Base-by-base conservation (phyloP, 2,329 filamentous ascomycete genomes). In the Orbilia blumenaviensis region DNA sequence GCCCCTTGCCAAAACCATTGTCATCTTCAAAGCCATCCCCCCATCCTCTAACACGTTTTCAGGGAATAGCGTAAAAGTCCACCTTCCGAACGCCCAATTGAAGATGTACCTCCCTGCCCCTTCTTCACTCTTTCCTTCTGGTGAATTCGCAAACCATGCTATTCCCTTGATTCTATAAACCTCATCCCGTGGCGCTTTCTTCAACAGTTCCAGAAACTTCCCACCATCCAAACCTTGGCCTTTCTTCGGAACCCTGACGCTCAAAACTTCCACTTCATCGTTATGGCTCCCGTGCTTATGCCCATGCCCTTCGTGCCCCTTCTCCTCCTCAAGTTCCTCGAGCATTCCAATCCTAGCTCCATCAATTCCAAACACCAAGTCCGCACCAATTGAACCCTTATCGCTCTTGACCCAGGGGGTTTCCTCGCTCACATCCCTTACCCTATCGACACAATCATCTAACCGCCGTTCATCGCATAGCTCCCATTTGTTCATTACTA, bases 61-160 rank as follows among this genome's bases (percentile, higher is more conserved):
- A n/a, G 46, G 63, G 3, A 89, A 84, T 4, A 88, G 86, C 1
- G 93, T 96, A 81, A 94, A 97, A 0, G 89, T 96, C 94, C 95
- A 99, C 29, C 95, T 88, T 0, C 93, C 93, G 84, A 99, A 99
- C 0, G 95, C 95, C 95, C 95, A 99, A 82, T 99, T 99, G 74
- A 99, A 87, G 48, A 99, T 97, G 81, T 95, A 97, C 66, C 92
- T 86, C 14, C 83, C 82, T 18, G 82, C 81, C 1, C 82, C 83
- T 5, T 56, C 32, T 5, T 38, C 50, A 23, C 48, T 68, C 77
- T 21, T 78, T n/a, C 61, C 48, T 54, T 81, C 80, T 84, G 9
- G 88, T 77, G 7, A 81, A 79, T 12, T 81, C 79, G 5, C 82
- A 79, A 58, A 84, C 81, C 86, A 85, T 6, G 90, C 78, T 2